Percentiles rank a stretch among this genome's conserved stretches.
Conservation (phyloP, 768 basidiomycete species). For the Psilocybe sp. region DNA sequence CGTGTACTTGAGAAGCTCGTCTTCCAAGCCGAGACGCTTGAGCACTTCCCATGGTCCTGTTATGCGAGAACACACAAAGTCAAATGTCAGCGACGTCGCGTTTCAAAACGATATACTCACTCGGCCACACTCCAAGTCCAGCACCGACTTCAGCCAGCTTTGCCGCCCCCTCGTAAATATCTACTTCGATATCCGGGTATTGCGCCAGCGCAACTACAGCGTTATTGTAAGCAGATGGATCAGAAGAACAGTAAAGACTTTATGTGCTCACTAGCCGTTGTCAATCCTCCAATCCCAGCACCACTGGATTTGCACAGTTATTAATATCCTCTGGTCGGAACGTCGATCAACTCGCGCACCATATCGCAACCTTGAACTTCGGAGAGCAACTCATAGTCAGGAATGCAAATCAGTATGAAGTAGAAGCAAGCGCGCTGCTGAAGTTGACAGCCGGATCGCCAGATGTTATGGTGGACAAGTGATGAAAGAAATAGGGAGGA, state of each 20-base stretch:
- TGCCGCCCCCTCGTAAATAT: constrained; percentile 52
- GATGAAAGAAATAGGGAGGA: constrained; percentile 1
- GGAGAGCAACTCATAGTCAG: constrained; percentile 25
- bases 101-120: constrained; percentile 22
- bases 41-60: constrained; percentile 49
- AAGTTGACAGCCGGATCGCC: no score
- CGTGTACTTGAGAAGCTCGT: constrained; percentile 37
- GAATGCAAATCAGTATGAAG: constrained; percentile 11
- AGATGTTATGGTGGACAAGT: no score
- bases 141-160: constrained; percentile 57
- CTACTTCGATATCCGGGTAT: constrained; percentile 53
- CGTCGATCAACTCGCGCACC: constrained; percentile 33
- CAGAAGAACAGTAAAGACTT: background rate
- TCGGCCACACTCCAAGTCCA: constrained; percentile 54
- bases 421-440: constrained; percentile 5
- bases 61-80: constrained; percentile 5
- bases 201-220: constrained; percentile 38
- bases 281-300: constrained; percentile 50
- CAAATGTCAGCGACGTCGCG: background rate
- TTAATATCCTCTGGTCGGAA: constrained; percentile 13
- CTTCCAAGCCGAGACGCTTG: constrained; percentile 42
- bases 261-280: constrained; percentile 32
- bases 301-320: constrained; percentile 32
- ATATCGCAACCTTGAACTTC: constrained; percentile 52
- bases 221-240: constrained; percentile 8